These are phyloP conservation scores for Jaapia argillacea DNA, from an alignment of 768 basidiomycete species.

Conservation along the genomic window DNA sequence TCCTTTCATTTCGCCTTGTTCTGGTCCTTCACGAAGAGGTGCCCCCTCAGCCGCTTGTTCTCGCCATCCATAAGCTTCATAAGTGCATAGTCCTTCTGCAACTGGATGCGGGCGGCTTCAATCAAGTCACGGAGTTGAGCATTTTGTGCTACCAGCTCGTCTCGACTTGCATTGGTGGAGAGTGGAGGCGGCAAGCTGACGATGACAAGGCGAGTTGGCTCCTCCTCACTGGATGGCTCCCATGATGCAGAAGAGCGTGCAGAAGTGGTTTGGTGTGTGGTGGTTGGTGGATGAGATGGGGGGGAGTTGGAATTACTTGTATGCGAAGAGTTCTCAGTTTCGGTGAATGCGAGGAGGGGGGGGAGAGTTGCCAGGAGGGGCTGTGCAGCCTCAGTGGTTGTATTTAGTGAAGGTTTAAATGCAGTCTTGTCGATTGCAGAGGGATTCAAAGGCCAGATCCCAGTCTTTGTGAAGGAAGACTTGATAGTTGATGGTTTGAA, in stretches of 20 bases:
- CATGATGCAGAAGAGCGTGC: neutral
- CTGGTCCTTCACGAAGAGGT: neutral
- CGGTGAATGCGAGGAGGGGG: neutral
- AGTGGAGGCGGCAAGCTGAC: neutral
- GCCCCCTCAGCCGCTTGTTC: neutral
- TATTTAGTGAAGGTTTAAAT: neutral
- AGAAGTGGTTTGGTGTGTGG: neutral
- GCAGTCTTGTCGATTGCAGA: slow-evolving; percentile 7
- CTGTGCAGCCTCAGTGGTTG: neutral
- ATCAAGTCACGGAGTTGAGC: neutral
- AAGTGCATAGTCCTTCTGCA: neutral
- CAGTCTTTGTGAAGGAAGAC: slow-evolving; percentile 19
- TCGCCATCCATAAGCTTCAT: neutral
- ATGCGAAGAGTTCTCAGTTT: neutral
- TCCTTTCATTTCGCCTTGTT: neutral
- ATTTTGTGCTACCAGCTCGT: neutral
- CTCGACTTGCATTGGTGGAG: neutral
- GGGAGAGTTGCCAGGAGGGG: neutral
- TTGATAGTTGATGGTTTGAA: slow-evolving; percentile 17
- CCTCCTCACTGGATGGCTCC: neutral
- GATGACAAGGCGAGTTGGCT: neutral
- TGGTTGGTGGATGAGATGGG: neutral
- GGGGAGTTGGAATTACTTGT: neutral
- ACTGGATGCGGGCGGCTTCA: neutral
- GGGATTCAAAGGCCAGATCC: slow-evolving; percentile 20